Evolutionary conservation across 116 monocot species (phyloP).

Genomic region (Zostera marina): DNA sequence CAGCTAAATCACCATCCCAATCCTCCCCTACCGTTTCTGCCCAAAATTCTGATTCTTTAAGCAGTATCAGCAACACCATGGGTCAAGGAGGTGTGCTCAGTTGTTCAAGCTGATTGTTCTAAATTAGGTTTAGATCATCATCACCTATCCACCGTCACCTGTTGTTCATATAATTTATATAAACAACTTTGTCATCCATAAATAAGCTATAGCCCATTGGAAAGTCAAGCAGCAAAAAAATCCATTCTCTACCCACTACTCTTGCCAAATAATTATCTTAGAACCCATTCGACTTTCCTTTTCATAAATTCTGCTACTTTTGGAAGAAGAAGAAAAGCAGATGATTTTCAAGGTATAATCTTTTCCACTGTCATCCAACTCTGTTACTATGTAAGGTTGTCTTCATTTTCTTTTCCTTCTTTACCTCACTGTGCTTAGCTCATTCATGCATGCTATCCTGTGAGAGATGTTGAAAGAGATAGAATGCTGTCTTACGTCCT

Average conservation of each 20-base stretch:
- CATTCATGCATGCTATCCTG: neutral
- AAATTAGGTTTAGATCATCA: neutral
- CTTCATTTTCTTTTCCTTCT: constrained; percentile 5
- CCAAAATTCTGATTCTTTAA: constrained; percentile 11
- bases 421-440: neutral
- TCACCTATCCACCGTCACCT: no score
- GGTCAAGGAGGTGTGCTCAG: constrained; percentile 11
- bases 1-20: constrained; percentile 11
- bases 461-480: constrained; percentile 3
- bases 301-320: constrained; percentile 6
- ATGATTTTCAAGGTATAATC: neutral
- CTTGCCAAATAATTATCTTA: constrained; percentile 7
- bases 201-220: constrained; percentile 17
- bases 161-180: constrained; percentile 10
- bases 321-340: constrained; percentile 3
- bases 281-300: neutral
- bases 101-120: constrained; percentile 10
- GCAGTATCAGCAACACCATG: constrained; percentile 13
- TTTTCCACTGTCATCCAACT: neutral
- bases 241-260: neutral
- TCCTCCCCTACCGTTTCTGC: constrained; percentile 4
- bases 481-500: neutral
- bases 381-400: neutral
- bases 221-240: constrained; percentile 7
- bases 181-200: constrained; percentile 2